Conservation (phyloP, 2,329 filamentous ascomycete species). For the Fusarium illudens region DNA sequence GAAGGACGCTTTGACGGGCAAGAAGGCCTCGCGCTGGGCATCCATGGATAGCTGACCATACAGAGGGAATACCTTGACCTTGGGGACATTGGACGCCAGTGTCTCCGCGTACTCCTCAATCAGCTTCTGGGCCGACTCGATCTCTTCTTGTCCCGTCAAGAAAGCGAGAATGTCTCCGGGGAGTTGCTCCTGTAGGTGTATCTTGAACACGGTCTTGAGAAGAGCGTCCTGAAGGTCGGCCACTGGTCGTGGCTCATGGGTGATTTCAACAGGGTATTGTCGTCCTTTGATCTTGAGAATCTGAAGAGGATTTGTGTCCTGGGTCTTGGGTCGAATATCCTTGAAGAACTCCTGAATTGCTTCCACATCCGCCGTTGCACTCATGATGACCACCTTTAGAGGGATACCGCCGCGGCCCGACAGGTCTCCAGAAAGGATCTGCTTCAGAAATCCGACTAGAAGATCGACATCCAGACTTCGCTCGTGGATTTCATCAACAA, state of each 20-base stretch:
- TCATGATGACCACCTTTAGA: constrained; percentile 94
- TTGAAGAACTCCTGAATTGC: constrained; percentile 80
- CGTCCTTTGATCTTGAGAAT: constrained; percentile 80
- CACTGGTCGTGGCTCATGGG: constrained; percentile 77
- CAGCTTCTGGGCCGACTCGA: constrained; percentile 81
- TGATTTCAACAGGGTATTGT: constrained; percentile 83
- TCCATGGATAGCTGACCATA: constrained; percentile 90
- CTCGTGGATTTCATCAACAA: constrained; percentile 98
- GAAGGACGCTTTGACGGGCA: constrained; percentile 72
- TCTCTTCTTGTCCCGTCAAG: constrained; percentile 90
- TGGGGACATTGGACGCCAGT: constrained; percentile 78
- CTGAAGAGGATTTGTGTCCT: constrained; percentile 43
- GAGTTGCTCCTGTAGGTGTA: constrained; percentile 88
- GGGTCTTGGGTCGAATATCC: constrained; percentile 28
- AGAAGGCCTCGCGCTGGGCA: constrained; percentile 87
- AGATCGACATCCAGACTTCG: constrained; percentile 94
- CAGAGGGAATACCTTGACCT: constrained; percentile 76
- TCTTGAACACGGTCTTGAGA: constrained; percentile 82
- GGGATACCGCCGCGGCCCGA: constrained; percentile 74
- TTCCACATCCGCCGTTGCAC: constrained; percentile 91
- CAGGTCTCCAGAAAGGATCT: constrained; percentile 71
- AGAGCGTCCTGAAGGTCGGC: constrained; percentile 84
- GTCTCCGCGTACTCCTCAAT: constrained; percentile 81
- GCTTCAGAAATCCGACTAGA: constrained; percentile 85
- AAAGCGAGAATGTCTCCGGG: constrained; percentile 95